These are phyloP conservation scores for Nicotiana benthamiana DNA, from an alignment of 257 asterid species.

Conservation along the genomic window DNA sequence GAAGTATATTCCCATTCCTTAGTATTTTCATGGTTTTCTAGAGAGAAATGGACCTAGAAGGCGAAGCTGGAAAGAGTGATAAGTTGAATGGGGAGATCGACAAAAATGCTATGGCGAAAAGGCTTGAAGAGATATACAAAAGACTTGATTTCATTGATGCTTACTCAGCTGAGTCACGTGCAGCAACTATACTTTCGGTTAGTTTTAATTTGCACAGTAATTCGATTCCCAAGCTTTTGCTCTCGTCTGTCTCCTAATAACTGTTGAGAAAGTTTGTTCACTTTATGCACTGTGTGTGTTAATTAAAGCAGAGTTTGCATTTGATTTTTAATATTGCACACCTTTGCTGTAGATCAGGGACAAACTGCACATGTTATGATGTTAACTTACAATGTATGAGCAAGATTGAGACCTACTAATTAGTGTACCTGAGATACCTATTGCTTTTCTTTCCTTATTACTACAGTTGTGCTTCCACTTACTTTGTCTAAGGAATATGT, in stretches of 20 bases:
- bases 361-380: not conserved
- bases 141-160: constrained; percentile 95
- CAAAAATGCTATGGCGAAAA: constrained; percentile 48
- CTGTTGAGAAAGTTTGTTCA: not conserved
- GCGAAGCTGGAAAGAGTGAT: constrained; percentile 42
- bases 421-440: not conserved
- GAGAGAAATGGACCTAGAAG: constrained; percentile 56
- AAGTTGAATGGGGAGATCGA: constrained; percentile 35
- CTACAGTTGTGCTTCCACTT: not conserved
- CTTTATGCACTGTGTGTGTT: not conserved
- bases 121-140: constrained; percentile 83
- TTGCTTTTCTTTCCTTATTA: not conserved
- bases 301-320: not conserved
- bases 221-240: not conserved
- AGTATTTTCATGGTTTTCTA: constrained; percentile 19
- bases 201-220: constrained; percentile 21
- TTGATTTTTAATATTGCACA: not conserved
- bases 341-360: not conserved
- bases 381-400: not conserved
- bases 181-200: constrained; percentile 97
- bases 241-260: not conserved
- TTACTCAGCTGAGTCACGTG: constrained; percentile 95
- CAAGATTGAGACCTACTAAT: not conserved
- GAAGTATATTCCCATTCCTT: not conserved
- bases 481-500: not conserved